Evolutionary conservation across 108 stramenopile genomes (phyloP).

Genomic region (Cyclotella baltica): DNA sequence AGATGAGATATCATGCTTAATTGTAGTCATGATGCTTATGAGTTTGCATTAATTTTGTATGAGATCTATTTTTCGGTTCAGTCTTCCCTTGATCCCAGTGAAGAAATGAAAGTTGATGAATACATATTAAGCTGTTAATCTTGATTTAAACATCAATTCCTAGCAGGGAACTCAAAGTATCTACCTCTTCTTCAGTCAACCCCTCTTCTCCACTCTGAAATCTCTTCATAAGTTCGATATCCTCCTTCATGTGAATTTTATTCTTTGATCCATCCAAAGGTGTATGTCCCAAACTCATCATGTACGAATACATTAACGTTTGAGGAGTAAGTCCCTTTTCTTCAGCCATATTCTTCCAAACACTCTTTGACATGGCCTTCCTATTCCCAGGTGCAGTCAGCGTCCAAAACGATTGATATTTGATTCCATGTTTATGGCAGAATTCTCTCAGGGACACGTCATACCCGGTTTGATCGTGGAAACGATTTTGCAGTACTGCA

Average conservation of each 20-base stretch:
- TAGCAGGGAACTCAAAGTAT: slow-evolving; percentile 28
- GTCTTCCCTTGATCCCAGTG: neutral
- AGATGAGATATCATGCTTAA: too few species aligned
- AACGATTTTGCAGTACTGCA: slow-evolving; percentile 87
- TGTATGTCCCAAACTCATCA: slow-evolving; percentile 81
- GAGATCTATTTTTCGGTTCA: too few species aligned
- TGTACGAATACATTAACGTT: slow-evolving; percentile 86
- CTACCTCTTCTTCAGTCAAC: slow-evolving; percentile 40
- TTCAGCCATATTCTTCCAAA: slow-evolving; percentile 55
- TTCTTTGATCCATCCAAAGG: slow-evolving; percentile 84
- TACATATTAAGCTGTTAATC: neutral
- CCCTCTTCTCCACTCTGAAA: slow-evolving; percentile 70
- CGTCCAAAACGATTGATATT: slow-evolving; percentile 78
- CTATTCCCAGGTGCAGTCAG: slow-evolving; percentile 62
- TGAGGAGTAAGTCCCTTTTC: slow-evolving; percentile 69
- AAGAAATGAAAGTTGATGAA: neutral
- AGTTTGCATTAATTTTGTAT: too few species aligned
- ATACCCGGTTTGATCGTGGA: slow-evolving; percentile 75
- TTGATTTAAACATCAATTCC: slow-evolving; percentile 12
- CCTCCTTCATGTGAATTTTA: slow-evolving; percentile 78
- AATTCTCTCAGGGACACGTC: slow-evolving; percentile 78
- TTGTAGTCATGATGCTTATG: too few species aligned
- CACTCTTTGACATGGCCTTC: slow-evolving; percentile 54
- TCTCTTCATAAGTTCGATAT: slow-evolving; percentile 81
- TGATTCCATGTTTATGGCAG: slow-evolving; percentile 48